These are phyloP conservation scores for Asterochloris erici DNA, from an alignment of 139 green algal genomes.

Conservation along the genomic window DNA sequence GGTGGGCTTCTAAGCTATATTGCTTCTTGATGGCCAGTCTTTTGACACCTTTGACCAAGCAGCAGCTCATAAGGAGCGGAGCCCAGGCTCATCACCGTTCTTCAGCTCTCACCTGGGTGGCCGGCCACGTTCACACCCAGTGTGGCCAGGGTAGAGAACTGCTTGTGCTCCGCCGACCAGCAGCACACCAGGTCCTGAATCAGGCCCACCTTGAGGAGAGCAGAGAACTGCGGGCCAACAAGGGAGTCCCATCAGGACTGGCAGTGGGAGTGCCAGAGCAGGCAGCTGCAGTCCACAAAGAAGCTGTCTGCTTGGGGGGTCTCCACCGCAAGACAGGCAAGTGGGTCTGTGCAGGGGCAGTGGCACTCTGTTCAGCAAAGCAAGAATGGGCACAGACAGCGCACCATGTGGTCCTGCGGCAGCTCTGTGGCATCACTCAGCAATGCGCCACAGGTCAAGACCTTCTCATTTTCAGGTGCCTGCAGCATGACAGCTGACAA, in stretches of 20 bases:
- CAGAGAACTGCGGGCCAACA: constrained; percentile 22
- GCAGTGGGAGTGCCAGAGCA: too few species aligned
- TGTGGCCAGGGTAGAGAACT: constrained; percentile 34
- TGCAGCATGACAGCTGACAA: too few species aligned
- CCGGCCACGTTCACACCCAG: constrained; percentile 41
- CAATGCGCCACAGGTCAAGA: constrained; percentile 26
- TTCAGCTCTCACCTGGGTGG: constrained; percentile 10
- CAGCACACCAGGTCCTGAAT: constrained; percentile 37
- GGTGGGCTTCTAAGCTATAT: too few species aligned
- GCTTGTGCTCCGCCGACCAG: constrained; percentile 5
- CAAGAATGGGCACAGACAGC: not conserved
- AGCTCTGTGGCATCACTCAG: constrained; percentile 9
- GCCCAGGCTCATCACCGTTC: too few species aligned
- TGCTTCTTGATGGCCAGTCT: too few species aligned
- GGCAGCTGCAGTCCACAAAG: not conserved
- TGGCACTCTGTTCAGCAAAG: not conserved
- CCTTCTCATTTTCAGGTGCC: constrained; percentile 2
- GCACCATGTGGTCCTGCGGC: constrained; percentile 26
- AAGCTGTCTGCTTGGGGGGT: too few species aligned
- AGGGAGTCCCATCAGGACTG: not conserved
- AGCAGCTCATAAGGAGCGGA: too few species aligned
- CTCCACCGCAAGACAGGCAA: not conserved
- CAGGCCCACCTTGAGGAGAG: constrained; percentile 24
- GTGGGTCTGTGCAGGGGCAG: not conserved
- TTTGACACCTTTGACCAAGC: too few species aligned